Percentiles rank a stretch among this genome's conserved stretches.
Conservation (phyloP, 2,329 filamentous ascomycete species). For the Calonectria pauciramosa region DNA sequence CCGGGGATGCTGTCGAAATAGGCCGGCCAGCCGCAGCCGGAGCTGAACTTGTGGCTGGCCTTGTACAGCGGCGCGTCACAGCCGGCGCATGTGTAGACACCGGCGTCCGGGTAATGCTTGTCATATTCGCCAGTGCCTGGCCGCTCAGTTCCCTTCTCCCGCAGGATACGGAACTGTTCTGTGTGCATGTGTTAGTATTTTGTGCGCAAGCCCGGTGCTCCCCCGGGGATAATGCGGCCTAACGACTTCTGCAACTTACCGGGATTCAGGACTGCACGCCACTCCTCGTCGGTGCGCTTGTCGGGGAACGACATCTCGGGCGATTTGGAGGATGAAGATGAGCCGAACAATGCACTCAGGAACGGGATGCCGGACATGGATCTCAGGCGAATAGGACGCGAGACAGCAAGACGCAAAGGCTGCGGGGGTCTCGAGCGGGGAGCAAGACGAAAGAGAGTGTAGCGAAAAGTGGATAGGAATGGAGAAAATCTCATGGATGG, state of each 20-base stretch:
- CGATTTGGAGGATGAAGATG: slow-evolving; percentile 69
- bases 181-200: slow-evolving; percentile 27
- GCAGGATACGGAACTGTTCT: slow-evolving; percentile 97
- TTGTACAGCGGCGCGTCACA: slow-evolving; percentile 93
- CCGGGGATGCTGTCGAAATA: slow-evolving; percentile 97
- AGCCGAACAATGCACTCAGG: slow-evolving; percentile 80
- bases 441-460: slow-evolving; percentile 61
- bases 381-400: slow-evolving; percentile 48
- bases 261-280: slow-evolving; percentile 84
- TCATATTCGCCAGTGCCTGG: slow-evolving; percentile 87
- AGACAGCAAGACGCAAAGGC: slow-evolving; percentile 38
- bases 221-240: background rate
- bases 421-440: slow-evolving; percentile 53
- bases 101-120: slow-evolving; percentile 82
- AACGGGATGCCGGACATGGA: slow-evolving; percentile 87
- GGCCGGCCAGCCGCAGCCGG: slow-evolving; percentile 96
- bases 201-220: background rate
- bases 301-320: slow-evolving; percentile 82
- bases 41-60: slow-evolving; percentile 95
- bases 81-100: slow-evolving; percentile 89
- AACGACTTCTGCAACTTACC: slow-evolving; percentile 49
- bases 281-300: slow-evolving; percentile 85
- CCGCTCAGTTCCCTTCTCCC: slow-evolving; percentile 91
- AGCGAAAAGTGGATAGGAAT: slow-evolving; percentile 62
- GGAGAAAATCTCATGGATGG: slow-evolving; percentile 64